phyloP scores from a whole-genome alignment of 2,329 filamentous ascomycete genomes.

The Penicillium sp. region DNA sequence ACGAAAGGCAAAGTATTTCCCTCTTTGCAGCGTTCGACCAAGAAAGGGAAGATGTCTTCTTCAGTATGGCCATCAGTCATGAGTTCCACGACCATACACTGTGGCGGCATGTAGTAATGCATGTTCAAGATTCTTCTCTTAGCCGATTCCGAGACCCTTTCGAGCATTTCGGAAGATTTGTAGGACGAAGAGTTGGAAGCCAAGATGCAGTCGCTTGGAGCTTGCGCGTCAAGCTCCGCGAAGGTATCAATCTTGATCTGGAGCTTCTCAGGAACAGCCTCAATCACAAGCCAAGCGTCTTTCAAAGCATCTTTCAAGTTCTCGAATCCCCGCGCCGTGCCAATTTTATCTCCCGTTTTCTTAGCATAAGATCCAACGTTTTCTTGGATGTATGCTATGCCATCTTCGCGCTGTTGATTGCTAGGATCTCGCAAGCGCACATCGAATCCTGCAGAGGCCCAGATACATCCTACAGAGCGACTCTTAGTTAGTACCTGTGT shows the following conservation, averaged over 20 bases:
- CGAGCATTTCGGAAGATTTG: constrained; percentile 55
- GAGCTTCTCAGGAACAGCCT: constrained; percentile 58
- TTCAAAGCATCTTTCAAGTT: constrained; percentile 47
- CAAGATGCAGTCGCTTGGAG: constrained; percentile 54
- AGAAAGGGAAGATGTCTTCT: constrained; percentile 49
- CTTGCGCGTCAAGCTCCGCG: constrained; percentile 49
- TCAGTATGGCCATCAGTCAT: constrained; percentile 57
- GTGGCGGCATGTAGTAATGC: constrained; percentile 58
- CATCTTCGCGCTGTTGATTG: constrained; percentile 33
- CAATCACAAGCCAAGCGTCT: constrained; percentile 59
- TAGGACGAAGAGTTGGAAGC: constrained; percentile 59
- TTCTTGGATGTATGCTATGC: constrained; percentile 39
- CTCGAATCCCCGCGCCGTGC: constrained; percentile 37
- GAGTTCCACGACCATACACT: constrained; percentile 54
- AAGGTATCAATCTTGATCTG: constrained; percentile 55
- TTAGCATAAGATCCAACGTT: constrained; percentile 37
- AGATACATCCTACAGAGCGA: constrained; percentile 30
- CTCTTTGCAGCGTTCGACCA: constrained; percentile 46
- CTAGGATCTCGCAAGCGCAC: constrained; percentile 36
- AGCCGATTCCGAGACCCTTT: constrained; percentile 42
- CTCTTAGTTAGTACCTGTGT: background rate
- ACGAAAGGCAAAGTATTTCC: constrained; percentile 48
- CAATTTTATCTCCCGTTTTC: constrained; percentile 32
- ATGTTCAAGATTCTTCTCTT: constrained; percentile 53
- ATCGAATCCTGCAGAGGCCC: constrained; percentile 38